Evolutionary conservation across 2,329 filamentous ascomycete genomes (phyloP).

Genomic region (Ophiostoma tasmaniense): DNA sequence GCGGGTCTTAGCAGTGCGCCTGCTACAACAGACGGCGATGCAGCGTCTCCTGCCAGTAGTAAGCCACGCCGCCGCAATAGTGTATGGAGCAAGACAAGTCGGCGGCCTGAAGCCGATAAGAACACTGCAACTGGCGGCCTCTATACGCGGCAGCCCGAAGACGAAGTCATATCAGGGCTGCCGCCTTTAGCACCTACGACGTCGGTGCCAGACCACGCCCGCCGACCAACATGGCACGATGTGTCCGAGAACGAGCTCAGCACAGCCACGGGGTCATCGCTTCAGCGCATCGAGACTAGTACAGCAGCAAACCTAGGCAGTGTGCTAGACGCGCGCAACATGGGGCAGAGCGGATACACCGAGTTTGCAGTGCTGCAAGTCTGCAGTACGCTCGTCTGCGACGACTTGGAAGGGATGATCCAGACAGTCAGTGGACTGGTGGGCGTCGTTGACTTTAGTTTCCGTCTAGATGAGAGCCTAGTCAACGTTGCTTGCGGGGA

Average conservation of each 20-base stretch:
- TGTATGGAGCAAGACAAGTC: conserved; percentile 11
- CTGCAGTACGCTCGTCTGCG: conserved; percentile 58
- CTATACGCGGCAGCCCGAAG: not conserved
- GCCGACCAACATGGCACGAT: conserved; percentile 14
- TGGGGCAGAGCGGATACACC: conserved; percentile 63
- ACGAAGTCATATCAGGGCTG: not conserved
- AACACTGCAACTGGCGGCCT: conserved; percentile 7
- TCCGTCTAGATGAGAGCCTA: conserved; percentile 24
- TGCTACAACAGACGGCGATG: not conserved
- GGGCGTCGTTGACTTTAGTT: conserved; percentile 67
- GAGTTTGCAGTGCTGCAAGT: conserved; percentile 70
- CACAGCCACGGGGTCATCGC: conserved; percentile 13
- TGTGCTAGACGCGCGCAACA: conserved; percentile 55
- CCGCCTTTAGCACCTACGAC: not conserved
- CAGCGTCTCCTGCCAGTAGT: not conserved
- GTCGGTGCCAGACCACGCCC: not conserved
- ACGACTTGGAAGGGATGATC: conserved; percentile 58
- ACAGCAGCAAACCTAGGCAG: conserved; percentile 23
- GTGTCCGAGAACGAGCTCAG: conserved; percentile 7
- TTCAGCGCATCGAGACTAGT: conserved; percentile 14
- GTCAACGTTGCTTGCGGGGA: not conserved
- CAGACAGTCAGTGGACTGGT: conserved; percentile 56
- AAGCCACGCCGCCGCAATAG: conserved; percentile 13
- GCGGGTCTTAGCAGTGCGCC: not conserved
- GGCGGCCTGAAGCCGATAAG: conserved; percentile 5